phyloP scores from a whole-genome alignment of 805 yeast genomes.

The Candida manassasensis region DNA sequence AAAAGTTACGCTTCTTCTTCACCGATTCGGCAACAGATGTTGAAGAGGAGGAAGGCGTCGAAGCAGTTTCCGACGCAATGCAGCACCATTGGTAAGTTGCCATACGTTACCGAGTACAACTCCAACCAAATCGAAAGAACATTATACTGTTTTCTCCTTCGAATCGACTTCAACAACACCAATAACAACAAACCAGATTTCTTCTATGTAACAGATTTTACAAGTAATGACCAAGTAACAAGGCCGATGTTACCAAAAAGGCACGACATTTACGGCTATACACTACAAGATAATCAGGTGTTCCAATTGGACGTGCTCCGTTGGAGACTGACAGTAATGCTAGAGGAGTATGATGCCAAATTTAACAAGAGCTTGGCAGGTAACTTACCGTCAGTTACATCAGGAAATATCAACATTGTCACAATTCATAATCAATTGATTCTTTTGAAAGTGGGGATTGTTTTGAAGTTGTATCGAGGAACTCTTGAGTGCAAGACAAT shows the following conservation, averaged over 20 bases:
- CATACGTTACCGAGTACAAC: neutral
- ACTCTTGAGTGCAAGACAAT: constrained; percentile 4
- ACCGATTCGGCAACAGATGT: neutral
- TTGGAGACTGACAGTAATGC: constrained; percentile 3
- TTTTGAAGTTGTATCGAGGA: constrained; percentile 3
- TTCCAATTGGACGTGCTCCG: constrained; percentile 5
- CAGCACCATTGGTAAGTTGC: constrained; percentile 3
- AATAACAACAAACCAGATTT: constrained; percentile 4
- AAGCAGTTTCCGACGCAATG: constrained; percentile 3
- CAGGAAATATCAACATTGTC: constrained; percentile 3
- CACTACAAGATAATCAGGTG: constrained; percentile 3
- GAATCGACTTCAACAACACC: constrained; percentile 5
- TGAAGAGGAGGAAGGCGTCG: constrained; percentile 1
- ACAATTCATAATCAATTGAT: constrained; percentile 4
- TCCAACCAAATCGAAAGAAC: constrained; percentile 1
- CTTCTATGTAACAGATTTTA: constrained; percentile 4
- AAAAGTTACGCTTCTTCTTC: neutral
- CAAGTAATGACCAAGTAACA: constrained; percentile 1
- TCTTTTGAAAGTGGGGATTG: constrained; percentile 3
- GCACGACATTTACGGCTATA: constrained; percentile 2
- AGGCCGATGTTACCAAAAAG: constrained; percentile 2
- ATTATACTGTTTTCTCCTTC: constrained; percentile 1
- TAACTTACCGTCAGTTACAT: neutral
- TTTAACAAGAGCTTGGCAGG: neutral
- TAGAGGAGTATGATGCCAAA: constrained; percentile 4